These are phyloP conservation scores for Pseudogymnoascus sp. DNA, from an alignment of 2,329 filamentous ascomycete species.

Conservation along the genomic window DNA sequence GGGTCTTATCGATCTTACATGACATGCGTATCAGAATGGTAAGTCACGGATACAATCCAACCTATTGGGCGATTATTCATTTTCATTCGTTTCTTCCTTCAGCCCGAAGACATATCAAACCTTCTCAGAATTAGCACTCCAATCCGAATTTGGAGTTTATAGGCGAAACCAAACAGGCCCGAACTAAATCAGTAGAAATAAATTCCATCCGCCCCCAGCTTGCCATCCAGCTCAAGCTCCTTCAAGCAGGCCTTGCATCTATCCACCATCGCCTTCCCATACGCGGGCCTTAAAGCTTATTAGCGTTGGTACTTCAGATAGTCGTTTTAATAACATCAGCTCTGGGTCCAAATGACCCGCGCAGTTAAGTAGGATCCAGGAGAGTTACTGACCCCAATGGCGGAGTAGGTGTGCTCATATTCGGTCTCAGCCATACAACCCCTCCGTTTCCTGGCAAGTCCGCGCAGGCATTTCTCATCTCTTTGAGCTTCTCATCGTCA, in stretches of 20 bases:
- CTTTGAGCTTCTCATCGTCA: slow-evolving; percentile 14
- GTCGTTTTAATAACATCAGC: background rate
- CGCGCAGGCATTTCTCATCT: slow-evolving; percentile 14
- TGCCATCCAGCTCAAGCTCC: slow-evolving; percentile 15
- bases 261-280: slow-evolving; percentile 16
- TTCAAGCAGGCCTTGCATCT: slow-evolving; percentile 16
- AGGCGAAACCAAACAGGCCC: background rate
- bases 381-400: slow-evolving; percentile 12
- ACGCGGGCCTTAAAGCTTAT: slow-evolving; percentile 10
- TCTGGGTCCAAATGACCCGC: background rate
- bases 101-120: no score
- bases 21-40: no score
- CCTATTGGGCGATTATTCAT: no score
- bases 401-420: slow-evolving; percentile 15
- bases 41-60: no score
- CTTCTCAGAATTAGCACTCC: no score
- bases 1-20: no score
- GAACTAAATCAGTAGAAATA: slow-evolving; percentile 12
- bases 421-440: slow-evolving; percentile 18
- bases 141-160: background rate
- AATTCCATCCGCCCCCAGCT: slow-evolving; percentile 15
- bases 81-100: no score
- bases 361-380: background rate
- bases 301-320: background rate
- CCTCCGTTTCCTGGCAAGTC: slow-evolving; percentile 12